Percentiles rank a stretch among this genome's conserved stretches.
Evolutionary conservation across 2,329 filamentous ascomycete genomes (phyloP).

Genomic region (Calonectria hawksworthii): DNA sequence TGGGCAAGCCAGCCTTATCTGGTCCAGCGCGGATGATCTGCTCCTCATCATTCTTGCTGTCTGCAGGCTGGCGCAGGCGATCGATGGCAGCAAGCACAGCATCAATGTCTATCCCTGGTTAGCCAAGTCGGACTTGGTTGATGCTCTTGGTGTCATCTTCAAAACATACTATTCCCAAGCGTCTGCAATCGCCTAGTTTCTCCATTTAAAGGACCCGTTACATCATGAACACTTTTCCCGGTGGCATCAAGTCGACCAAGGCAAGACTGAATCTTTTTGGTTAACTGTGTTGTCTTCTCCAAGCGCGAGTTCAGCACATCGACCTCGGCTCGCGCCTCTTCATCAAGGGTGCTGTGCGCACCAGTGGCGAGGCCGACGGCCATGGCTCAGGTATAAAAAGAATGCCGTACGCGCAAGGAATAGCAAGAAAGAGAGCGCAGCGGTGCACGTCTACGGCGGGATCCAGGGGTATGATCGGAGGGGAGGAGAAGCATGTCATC

Average conservation of each 20-base stretch:
- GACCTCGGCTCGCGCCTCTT: slow-evolving; percentile 78
- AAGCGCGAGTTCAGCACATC: slow-evolving; percentile 80
- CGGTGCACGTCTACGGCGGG: not conserved
- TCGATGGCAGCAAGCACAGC: slow-evolving; percentile 89
- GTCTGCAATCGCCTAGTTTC: slow-evolving; percentile 92
- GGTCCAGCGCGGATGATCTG: slow-evolving; percentile 91
- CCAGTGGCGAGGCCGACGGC: slow-evolving; percentile 63
- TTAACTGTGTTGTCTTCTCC: slow-evolving; percentile 92
- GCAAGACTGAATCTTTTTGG: slow-evolving; percentile 94
- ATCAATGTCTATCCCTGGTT: slow-evolving; percentile 78
- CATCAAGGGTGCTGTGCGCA: slow-evolving; percentile 68
- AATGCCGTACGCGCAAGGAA: not conserved
- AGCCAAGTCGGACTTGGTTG: slow-evolving; percentile 23
- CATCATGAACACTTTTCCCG: slow-evolving; percentile 91
- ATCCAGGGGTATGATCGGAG: not conserved
- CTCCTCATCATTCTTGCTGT: slow-evolving; percentile 93
- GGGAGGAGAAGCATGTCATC: not conserved
- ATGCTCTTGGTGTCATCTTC: not conserved
- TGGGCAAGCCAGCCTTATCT: slow-evolving; percentile 82
- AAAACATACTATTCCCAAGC: slow-evolving; percentile 78
- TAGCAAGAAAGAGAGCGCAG: not conserved
- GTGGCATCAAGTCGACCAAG: slow-evolving; percentile 87
- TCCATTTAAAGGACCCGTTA: slow-evolving; percentile 91
- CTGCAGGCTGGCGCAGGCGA: slow-evolving; percentile 87
- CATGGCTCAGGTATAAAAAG: slow-evolving; percentile 53